phyloP scores from a whole-genome alignment of 2,329 filamentous ascomycete genomes.

The Conoideocrella luteorostrata region DNA sequence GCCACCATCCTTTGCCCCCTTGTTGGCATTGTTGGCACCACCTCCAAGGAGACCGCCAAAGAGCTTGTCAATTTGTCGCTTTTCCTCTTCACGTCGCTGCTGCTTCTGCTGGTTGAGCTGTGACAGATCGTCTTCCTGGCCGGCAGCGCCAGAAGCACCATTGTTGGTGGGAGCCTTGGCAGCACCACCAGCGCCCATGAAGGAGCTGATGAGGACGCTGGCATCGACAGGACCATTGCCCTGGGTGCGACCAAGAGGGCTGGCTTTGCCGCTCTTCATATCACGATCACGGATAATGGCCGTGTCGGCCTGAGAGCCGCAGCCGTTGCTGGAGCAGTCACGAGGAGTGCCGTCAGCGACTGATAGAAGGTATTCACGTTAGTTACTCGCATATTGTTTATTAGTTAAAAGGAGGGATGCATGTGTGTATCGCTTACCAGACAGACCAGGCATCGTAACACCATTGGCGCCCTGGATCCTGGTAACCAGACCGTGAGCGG shows the following conservation, averaged over 20 bases:
- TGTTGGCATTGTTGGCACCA: neutral
- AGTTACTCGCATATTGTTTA: neutral
- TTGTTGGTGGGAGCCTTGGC: conserved; percentile 29
- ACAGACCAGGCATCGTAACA: conserved; percentile 55
- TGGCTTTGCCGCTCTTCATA: conserved; percentile 43
- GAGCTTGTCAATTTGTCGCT: conserved; percentile 24
- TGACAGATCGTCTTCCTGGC: conserved; percentile 39
- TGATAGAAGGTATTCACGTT: conserved; percentile 15
- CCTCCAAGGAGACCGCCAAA: conserved; percentile 18
- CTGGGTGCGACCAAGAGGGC: conserved; percentile 58
- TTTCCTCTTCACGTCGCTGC: conserved; percentile 16
- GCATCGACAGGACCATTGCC: conserved; percentile 54
- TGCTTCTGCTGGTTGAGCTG: conserved; percentile 12
- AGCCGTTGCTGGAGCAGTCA: conserved; percentile 55
- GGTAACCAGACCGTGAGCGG: conserved; percentile 53
- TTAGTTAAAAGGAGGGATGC: no score
- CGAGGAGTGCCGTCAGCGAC: conserved; percentile 61
- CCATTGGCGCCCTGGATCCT: conserved; percentile 53
- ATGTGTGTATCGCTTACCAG: conserved; percentile 16
- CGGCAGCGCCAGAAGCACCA: conserved; percentile 29
- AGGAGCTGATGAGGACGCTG: conserved; percentile 48
- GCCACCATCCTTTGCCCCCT: neutral
- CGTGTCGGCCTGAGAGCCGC: conserved; percentile 64
- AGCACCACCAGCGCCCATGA: conserved; percentile 44
- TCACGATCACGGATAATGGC: conserved; percentile 60